Percentiles rank a stretch among this genome's conserved stretches.
phyloP scores from a whole-genome alignment of 768 basidiomycete species.

The Crassisporium funariophilum region DNA sequence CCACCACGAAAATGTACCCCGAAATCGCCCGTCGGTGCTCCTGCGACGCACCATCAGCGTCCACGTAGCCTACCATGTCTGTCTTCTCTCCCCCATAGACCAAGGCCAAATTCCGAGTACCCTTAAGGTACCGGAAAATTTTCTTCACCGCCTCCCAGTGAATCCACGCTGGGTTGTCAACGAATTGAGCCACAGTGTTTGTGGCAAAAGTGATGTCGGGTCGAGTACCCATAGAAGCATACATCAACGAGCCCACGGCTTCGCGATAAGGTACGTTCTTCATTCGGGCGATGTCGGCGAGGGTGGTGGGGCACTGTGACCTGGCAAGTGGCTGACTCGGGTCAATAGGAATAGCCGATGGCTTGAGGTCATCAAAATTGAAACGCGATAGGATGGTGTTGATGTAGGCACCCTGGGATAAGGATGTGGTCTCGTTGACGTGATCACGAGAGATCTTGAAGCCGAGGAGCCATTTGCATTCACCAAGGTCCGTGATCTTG shows the following conservation, averaged over 20 bases:
- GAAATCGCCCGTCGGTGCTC: too few relatives aligned
- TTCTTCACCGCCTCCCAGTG: conserved; percentile 30
- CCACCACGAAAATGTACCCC: too few relatives aligned
- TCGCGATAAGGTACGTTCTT: too few relatives aligned
- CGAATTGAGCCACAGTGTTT: conserved; percentile 21
- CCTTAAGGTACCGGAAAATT: conserved; percentile 25
- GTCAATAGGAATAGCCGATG: conserved; percentile 14
- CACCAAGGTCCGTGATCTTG: conserved; percentile 21
- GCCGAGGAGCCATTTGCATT: conserved; percentile 28
- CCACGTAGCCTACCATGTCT: conserved; percentile 26
- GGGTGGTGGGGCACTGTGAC: conserved; percentile 8
- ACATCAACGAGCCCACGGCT: too few relatives aligned
- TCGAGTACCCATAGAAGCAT: conserved; percentile 26
- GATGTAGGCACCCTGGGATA: conserved; percentile 36
- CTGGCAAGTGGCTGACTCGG: conserved; percentile 7
- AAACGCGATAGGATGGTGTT: conserved; percentile 19
- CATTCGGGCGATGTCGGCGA: conserved; percentile 13
- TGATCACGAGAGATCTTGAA: conserved; percentile 30
- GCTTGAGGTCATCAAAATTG: conserved; percentile 23
- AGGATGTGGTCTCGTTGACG: conserved; percentile 21
- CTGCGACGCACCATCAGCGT: conserved; percentile 10
- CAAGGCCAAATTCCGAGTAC: conserved; percentile 17
- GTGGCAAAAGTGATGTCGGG: conserved; percentile 20
- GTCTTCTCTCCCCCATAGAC: conserved; percentile 13
- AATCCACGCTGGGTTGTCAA: conserved; percentile 19